These are phyloP conservation scores for Rhododendron ovatum DNA, from an alignment of 148 eudicot species.

Conservation along the genomic window DNA sequence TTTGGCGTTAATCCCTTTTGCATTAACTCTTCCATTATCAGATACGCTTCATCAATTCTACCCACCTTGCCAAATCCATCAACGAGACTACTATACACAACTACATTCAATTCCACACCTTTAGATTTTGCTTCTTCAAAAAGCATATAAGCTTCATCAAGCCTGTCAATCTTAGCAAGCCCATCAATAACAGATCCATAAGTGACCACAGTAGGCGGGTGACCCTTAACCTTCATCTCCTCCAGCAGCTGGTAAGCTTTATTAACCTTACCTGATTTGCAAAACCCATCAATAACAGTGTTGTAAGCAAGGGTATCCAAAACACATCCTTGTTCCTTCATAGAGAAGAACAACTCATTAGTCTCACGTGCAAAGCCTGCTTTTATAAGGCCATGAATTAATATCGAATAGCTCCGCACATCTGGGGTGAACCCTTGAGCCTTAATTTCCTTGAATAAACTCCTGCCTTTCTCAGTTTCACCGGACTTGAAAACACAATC, in stretches of 20 bases:
- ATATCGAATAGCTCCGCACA: constrained; percentile 79
- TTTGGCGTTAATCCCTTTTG: constrained; percentile 67
- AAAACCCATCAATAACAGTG: constrained; percentile 81
- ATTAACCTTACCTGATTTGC: constrained; percentile 84
- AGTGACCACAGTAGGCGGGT: constrained; percentile 71
- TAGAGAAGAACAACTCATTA: constrained; percentile 53
- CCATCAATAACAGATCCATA: constrained; percentile 94
- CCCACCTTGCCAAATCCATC: constrained; percentile 97
- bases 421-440: constrained; percentile 61
- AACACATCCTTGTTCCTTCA: constrained; percentile 83
- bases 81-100: constrained; percentile 81
- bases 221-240: constrained; percentile 87
- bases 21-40: constrained; percentile 94
- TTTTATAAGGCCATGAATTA: constrained; percentile 82
- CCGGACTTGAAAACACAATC: constrained; percentile 93
- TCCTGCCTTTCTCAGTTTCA: constrained; percentile 74
- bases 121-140: constrained; percentile 94
- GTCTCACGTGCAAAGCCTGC: constrained; percentile 92
- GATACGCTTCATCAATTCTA: constrained; percentile 90
- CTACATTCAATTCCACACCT: constrained; percentile 61
- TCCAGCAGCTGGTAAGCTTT: constrained; percentile 93
- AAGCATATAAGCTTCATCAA: constrained; percentile 98
- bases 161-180: constrained; percentile 93
- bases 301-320: constrained; percentile 83
- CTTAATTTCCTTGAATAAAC: constrained; percentile 79